phyloP scores from a whole-genome alignment of 768 basidiomycete genomes.

The Serendipita vermifera region DNA sequence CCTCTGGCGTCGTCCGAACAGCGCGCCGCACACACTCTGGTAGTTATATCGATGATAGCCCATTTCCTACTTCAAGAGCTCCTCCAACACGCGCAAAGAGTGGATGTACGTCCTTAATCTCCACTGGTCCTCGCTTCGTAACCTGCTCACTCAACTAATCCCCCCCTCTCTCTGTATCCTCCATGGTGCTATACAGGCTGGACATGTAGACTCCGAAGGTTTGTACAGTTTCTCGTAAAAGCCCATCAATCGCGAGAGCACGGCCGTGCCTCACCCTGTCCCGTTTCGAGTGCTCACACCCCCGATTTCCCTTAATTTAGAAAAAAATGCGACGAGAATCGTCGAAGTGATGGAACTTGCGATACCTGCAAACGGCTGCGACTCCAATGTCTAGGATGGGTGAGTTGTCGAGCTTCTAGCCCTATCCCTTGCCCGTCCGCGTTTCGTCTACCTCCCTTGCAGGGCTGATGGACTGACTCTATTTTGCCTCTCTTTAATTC shows the following conservation, averaged over 20 bases:
- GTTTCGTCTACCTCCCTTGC: not conserved
- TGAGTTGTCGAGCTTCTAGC: not conserved
- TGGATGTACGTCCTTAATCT: conserved; percentile 5
- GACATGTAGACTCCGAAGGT: conserved; percentile 74
- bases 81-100: conserved; percentile 10
- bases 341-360: conserved; percentile 56
- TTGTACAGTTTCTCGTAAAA: conserved; percentile 35
- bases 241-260: conserved; percentile 7
- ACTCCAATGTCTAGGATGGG: conserved; percentile 5
- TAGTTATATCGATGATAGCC: conserved; percentile 27
- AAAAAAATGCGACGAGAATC: conserved; percentile 76
- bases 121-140: not conserved
- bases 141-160: not conserved
- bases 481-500: conserved; percentile 20
- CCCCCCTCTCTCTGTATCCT: not conserved
- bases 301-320: conserved; percentile 26
- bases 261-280: conserved; percentile 15
- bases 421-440: not conserved
- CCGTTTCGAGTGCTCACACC: conserved; percentile 11
- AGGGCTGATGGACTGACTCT: conserved; percentile 66
- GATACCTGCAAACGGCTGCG: conserved; percentile 39
- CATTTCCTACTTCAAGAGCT: conserved; percentile 4
- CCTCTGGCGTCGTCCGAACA: not conserved
- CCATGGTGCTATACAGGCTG: conserved; percentile 27
- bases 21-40: conserved; percentile 40